Percentiles rank a stretch among this genome's conserved stretches.
Evolutionary conservation across 2,329 filamentous ascomycete species (phyloP).

Genomic region (Xylogone sp.): DNA sequence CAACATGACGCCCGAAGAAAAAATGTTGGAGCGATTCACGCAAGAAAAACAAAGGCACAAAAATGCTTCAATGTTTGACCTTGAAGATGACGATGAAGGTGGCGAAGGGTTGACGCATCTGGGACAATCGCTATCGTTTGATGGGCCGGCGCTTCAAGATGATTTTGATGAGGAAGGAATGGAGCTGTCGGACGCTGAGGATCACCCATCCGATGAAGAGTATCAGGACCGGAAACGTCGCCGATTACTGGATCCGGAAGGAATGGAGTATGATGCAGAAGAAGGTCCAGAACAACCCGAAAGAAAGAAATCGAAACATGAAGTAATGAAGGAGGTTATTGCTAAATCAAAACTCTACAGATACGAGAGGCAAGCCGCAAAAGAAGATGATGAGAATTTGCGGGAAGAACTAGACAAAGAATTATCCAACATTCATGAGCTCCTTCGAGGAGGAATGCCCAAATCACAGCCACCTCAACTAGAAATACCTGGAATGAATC

Average conservation of each 20-base stretch:
- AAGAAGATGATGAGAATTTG: conserved; percentile 90
- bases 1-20: conserved; percentile 88
- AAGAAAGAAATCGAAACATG: conserved; percentile 89
- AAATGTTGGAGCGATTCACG: conserved; percentile 86
- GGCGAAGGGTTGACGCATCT: conserved; percentile 73
- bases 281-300: conserved; percentile 61
- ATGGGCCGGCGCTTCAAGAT: conserved; percentile 51
- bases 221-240: conserved; percentile 53
- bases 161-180: conserved; percentile 81
- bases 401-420: conserved; percentile 82
- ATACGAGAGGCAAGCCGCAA: conserved; percentile 86
- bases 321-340: conserved; percentile 97
- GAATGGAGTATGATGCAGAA: conserved; percentile 46
- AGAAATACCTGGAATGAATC: conserved; percentile 50
- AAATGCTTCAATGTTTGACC: conserved; percentile 78
- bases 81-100: conserved; percentile 79
- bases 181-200: conserved; percentile 52
- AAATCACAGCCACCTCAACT: conserved; percentile 37
- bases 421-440: conserved; percentile 68
- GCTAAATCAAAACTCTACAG: conserved; percentile 96
- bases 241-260: conserved; percentile 43
- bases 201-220: conserved; percentile 51
- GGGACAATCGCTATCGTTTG: conserved; percentile 69
- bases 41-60: conserved; percentile 80
- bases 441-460: conserved; percentile 58